Evolutionary conservation across 2,329 filamentous ascomycete genomes (phyloP).

Genomic region (Fusarium ambrosium): DNA sequence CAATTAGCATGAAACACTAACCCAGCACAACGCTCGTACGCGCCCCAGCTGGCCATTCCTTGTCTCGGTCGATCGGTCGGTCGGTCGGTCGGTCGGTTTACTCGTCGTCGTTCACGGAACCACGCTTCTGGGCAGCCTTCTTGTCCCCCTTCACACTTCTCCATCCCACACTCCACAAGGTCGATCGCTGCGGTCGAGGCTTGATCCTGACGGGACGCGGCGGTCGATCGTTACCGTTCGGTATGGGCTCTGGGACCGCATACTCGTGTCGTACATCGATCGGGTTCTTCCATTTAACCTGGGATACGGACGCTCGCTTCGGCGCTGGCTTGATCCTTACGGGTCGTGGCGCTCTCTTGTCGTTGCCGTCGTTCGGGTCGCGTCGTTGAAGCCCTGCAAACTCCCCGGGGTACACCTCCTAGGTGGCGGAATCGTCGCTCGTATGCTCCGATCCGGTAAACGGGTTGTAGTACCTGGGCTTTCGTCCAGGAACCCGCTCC

Average conservation of each 20-base stretch:
- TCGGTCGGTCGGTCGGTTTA: background rate
- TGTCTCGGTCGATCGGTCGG: background rate
- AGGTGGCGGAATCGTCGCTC: background rate
- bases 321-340: background rate
- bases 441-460: background rate
- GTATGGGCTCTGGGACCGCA: background rate
- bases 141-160: background rate
- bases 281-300: background rate
- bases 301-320: background rate
- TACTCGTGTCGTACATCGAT: slow-evolving; percentile 5
- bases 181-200: background rate
- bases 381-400: background rate
- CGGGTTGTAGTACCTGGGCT: background rate
- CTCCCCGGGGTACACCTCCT: background rate
- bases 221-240: background rate
- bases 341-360: background rate
- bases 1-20: background rate
- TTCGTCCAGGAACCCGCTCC: background rate
- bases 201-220: background rate
- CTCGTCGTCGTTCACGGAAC: background rate
- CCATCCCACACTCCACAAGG: background rate
- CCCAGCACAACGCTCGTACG: background rate
- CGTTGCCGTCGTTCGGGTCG: background rate
- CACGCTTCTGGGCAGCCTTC: background rate
- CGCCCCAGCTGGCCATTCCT: background rate